Evolutionary conservation across 2,329 filamentous ascomycete genomes (phyloP), one percentile per base, ranked within the genome.

Genomic region (Hypoxylon sp.): DNA sequence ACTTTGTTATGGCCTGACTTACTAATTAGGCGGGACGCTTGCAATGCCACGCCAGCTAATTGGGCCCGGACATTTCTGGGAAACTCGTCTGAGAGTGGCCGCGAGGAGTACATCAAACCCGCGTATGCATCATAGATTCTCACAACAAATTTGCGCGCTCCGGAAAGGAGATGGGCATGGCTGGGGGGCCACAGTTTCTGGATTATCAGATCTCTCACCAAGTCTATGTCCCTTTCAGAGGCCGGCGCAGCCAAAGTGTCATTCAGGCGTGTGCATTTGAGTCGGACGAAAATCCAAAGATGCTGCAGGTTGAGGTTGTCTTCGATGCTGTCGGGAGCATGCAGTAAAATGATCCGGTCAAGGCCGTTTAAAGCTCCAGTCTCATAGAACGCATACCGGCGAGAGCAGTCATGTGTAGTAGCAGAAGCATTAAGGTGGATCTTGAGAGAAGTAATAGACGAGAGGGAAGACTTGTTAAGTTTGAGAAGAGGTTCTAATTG

Each of bases 81-180:
- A 30, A 61, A 32, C 14, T 61, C 41, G 9, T 30, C 30, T 7
- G 49, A 61, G 25, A 38, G 19, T 7, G 50, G 34, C n/a, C 41
- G 50, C 5, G 49, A 32, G 23, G 55, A 61, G 34, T 62, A 62
- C 17, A 43, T 36, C 41, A 55, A 49, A 19, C 14, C 28, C 13
- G 25, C 5, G 19, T 28, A 14, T 19, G 23, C 50, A 25, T 38
- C 34, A 14, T 30, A 21, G 32, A 56, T 55, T 21, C 19, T n/a
- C 13, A 56, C 43, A 28, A 49, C 28, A 49, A 41, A 34, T 32
- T 21, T 23, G 30, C 6, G 28, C 23, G 30, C 59, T 49, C 41
- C 49, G 23, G 43, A 14, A 30, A 28, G 32, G 45, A 53, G 59
- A n/a, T 30, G 32, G 13, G 25, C 43, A 25, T 32, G 32, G 14